A percentile compares a stretch with the other conserved stretches of the same genome.
Conservation (phyloP, 176 grass and related monocot genomes). For the Zizania latifolia region DNA sequence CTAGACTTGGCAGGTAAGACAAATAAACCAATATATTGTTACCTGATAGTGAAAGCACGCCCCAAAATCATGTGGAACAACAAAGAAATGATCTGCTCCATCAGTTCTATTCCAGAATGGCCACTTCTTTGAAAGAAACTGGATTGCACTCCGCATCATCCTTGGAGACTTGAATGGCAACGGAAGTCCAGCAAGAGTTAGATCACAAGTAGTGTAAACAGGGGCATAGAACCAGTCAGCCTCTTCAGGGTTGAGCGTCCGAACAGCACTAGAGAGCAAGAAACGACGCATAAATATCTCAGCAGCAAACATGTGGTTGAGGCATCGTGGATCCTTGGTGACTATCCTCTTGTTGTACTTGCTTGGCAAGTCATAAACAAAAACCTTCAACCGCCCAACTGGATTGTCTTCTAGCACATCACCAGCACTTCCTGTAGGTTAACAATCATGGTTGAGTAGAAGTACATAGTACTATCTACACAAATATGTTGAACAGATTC, state of each 20-base stretch:
- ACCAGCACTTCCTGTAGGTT: slow-evolving; percentile 64
- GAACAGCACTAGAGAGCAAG: slow-evolving; percentile 64
- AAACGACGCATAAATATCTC: slow-evolving; percentile 89
- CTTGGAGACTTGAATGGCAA: slow-evolving; percentile 83
- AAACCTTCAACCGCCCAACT: slow-evolving; percentile 67
- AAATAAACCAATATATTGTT: neutral
- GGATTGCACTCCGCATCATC: slow-evolving; percentile 85
- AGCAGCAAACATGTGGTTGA: slow-evolving; percentile 84
- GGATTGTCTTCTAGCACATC: slow-evolving; percentile 90
- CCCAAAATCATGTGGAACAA: slow-evolving; percentile 76
- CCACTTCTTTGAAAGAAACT: slow-evolving; percentile 70
- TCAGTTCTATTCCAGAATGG: slow-evolving; percentile 87
- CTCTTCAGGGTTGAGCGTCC: slow-evolving; percentile 70
- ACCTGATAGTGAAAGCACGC: slow-evolving; percentile 96
- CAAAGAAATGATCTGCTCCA: slow-evolving; percentile 83
- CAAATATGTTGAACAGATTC: neutral
- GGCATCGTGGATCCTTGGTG: slow-evolving; percentile 59
- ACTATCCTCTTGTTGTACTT: slow-evolving; percentile 86
- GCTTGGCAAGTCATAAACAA: slow-evolving; percentile 64
- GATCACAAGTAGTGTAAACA: slow-evolving; percentile 78
- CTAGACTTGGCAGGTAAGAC: neutral
- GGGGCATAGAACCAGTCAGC: slow-evolving; percentile 85
- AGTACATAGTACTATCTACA: slow-evolving; percentile 4
- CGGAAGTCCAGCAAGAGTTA: slow-evolving; percentile 81
- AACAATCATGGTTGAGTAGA: slow-evolving; percentile 22